Percentiles rank a stretch among this genome's conserved stretches.
Conservation (phyloP, 805 yeast genomes). For the Candida michaelii region DNA sequence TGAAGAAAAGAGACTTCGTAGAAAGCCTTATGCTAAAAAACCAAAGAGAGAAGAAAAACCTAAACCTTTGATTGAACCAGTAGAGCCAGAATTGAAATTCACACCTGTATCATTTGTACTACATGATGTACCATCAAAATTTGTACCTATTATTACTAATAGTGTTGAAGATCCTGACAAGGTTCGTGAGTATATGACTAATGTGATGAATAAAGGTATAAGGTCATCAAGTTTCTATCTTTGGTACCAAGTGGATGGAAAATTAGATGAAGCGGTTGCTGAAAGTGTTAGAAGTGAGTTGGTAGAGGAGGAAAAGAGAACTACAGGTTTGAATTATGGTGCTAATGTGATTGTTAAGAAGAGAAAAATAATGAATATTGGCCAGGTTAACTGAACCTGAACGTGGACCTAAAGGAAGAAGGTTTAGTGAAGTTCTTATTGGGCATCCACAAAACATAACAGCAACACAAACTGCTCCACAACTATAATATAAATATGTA, state of each 20-base stretch:
- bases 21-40: conserved; percentile 19
- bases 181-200: conserved; percentile 62
- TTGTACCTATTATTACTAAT: conserved; percentile 61
- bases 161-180: conserved; percentile 59
- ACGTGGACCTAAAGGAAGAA: too few species aligned
- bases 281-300: conserved; percentile 62
- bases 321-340: conserved; percentile 29
- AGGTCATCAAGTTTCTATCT: conserved; percentile 61
- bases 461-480: too few species aligned
- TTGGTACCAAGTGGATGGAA: conserved; percentile 84
- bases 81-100: conserved; percentile 46
- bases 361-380: conserved; percentile 23
- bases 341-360: conserved; percentile 25
- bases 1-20: conserved; percentile 16
- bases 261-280: conserved; percentile 63
- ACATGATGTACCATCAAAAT: conserved; percentile 62
- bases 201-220: conserved; percentile 57
- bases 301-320: conserved; percentile 51
- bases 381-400: neutral
- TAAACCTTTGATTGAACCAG: conserved; percentile 28
- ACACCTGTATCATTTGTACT: conserved; percentile 69
- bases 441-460: too few species aligned
- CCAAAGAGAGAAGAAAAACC: conserved; percentile 18
- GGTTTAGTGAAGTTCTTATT: too few species aligned
- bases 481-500: too few species aligned